phyloP scores from a whole-genome alignment of 495 filamentous ascomycete genomes.

The Penicillium daleae region DNA sequence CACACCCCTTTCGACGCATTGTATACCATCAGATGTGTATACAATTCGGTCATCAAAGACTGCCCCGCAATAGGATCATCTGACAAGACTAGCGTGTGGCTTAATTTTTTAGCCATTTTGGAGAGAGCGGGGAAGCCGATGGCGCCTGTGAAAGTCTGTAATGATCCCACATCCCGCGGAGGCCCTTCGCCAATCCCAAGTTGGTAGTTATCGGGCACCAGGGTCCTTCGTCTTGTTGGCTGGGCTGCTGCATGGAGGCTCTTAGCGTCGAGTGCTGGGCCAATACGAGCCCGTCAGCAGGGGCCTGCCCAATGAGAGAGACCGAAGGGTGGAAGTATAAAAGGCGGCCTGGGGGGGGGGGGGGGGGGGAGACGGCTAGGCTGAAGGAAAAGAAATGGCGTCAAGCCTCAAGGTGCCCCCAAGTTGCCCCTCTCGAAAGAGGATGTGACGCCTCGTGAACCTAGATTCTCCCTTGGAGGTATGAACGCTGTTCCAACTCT shows the following conservation, averaged over 20 bases:
- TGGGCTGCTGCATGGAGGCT: slow-evolving; percentile 7
- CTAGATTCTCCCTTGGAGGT: not conserved
- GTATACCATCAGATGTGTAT: slow-evolving; percentile 2
- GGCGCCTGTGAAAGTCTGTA: not conserved
- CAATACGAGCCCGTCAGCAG: slow-evolving; percentile 3
- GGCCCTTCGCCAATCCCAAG: not conserved
- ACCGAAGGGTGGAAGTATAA: not conserved
- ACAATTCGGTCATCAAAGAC: not conserved
- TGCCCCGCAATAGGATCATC: slow-evolving; percentile 14
- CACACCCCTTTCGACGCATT: not conserved
- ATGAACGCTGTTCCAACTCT: not conserved
- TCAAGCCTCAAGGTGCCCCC: slow-evolving; percentile 1
- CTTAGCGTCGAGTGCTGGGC: not conserved
- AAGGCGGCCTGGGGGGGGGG: not conserved
- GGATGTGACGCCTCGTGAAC: slow-evolving; percentile 4
- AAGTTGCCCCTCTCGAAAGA: not conserved
- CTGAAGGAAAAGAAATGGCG: not conserved
- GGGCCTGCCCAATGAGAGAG: not conserved
- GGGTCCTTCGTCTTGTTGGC: not conserved
- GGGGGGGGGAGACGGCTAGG: not conserved
- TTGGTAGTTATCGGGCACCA: not conserved
- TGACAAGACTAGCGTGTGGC: slow-evolving; percentile 15
- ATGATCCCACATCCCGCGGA: not conserved
- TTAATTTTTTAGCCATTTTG: slow-evolving; percentile 15
- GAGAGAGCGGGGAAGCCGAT: slow-evolving; percentile 2